These are phyloP conservation scores for Psilocybe sp. DNA, from an alignment of 768 basidiomycete species.

Conservation along the genomic window DNA sequence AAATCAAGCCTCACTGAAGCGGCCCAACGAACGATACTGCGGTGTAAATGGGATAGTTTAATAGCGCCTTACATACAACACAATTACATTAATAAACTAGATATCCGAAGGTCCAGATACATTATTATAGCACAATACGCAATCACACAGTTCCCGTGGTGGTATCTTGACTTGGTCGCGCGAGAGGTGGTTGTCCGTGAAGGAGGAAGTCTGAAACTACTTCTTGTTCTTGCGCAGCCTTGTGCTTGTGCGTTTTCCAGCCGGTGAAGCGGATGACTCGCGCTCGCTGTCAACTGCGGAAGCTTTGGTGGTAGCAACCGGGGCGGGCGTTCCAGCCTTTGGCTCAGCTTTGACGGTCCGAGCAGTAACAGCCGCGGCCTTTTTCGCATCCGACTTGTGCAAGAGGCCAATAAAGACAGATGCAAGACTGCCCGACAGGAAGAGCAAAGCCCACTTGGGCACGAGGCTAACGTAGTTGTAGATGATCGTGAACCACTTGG, in stretches of 20 bases:
- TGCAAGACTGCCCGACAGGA: constrained; percentile 62
- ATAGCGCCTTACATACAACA: too few relatives aligned
- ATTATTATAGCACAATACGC: too few relatives aligned
- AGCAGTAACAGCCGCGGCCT: constrained; percentile 1
- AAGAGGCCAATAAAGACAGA: constrained; percentile 67
- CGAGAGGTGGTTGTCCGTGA: background rate
- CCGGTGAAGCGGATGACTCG: constrained; percentile 15
- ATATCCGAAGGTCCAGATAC: too few relatives aligned
- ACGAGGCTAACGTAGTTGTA: constrained; percentile 53
- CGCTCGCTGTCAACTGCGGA: constrained; percentile 17
- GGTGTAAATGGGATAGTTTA: too few relatives aligned
- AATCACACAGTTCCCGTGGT: too few relatives aligned
- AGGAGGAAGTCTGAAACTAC: background rate
- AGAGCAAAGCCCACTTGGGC: constrained; percentile 72
- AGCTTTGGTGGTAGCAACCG: constrained; percentile 5
- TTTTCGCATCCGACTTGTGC: constrained; percentile 37
- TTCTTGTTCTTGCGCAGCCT: constrained; percentile 20
- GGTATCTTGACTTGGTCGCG: too few relatives aligned
- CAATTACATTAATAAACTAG: too few relatives aligned
- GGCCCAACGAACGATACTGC: too few relatives aligned
- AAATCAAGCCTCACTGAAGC: too few relatives aligned
- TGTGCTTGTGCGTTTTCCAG: constrained; percentile 19
- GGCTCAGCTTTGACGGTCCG: constrained; percentile 1
- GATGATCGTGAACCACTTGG: constrained; percentile 40
- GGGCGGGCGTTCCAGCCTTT: constrained; percentile 3